Percentiles rank a stretch among this genome's conserved stretches.
Evolutionary conservation across 139 green algal genomes (phyloP).

Genomic region (Gonium pectorale): DNA sequence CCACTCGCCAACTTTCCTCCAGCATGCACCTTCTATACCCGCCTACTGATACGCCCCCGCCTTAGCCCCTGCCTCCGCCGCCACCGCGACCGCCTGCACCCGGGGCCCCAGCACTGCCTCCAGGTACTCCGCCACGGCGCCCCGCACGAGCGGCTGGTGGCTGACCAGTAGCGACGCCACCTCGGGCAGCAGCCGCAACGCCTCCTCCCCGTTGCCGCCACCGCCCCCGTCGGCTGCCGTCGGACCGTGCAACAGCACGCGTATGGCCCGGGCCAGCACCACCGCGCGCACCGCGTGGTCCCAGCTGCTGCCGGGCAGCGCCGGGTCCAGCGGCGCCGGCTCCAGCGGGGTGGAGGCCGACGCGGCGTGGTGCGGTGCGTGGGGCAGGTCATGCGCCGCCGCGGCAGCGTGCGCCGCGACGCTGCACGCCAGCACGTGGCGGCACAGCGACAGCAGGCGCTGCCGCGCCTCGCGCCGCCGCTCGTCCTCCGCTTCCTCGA

Average conservation of each 20-base stretch:
- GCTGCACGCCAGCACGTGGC: neutral
- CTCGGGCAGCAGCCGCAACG: slow-evolving; percentile 11
- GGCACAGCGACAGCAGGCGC: slow-evolving; percentile 14
- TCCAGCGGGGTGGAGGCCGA: neutral
- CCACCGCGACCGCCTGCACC: neutral
- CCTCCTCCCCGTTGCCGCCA: neutral
- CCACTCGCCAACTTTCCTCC: too few relatives aligned
- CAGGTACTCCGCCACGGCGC: slow-evolving; percentile 37
- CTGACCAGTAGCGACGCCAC: slow-evolving; percentile 34
- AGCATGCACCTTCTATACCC: too few relatives aligned
- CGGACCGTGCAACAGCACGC: neutral
- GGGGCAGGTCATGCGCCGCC: neutral
- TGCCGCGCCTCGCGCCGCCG: neutral
- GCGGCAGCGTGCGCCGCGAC: neutral
- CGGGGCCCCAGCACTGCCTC: slow-evolving; percentile 25
- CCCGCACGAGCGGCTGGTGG: slow-evolving; percentile 37
- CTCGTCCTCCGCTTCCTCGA: neutral
- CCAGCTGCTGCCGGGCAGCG: slow-evolving; percentile 23
- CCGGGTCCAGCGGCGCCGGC: slow-evolving; percentile 29
- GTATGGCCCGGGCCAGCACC: slow-evolving; percentile 20
- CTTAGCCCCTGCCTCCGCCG: neutral
- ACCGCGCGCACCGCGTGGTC: slow-evolving; percentile 27
- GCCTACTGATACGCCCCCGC: neutral
- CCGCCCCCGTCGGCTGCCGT: neutral
- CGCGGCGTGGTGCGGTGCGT: neutral